Conservation (phyloP, 1,284 basidiomycete genomes). For the Ceratobasidium papillatum region DNA sequence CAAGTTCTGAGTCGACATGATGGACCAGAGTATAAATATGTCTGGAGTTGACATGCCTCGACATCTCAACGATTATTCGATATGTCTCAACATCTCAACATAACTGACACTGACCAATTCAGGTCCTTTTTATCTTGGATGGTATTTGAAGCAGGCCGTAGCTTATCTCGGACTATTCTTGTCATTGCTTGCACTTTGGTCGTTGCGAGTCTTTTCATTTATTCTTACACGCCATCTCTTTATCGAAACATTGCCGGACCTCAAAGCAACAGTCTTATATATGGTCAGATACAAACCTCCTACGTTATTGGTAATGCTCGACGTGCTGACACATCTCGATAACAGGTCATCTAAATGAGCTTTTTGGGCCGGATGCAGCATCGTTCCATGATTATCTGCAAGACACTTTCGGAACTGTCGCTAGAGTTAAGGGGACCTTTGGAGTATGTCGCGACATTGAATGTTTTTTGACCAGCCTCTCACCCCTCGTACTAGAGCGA, state of each 20-base stretch:
- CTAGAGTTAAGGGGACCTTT: constrained; percentile 1
- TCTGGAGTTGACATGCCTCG: neutral
- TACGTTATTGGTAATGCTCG: neutral
- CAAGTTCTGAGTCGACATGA: neutral
- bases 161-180: neutral
- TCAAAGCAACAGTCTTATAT: neutral
- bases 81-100: neutral
- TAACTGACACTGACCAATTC: neutral
- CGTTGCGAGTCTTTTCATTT: neutral
- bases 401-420: constrained; percentile 16
- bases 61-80: neutral
- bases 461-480: neutral
- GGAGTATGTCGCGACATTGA: neutral
- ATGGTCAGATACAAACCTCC: neutral
- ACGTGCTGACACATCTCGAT: neutral
- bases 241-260: constrained; percentile 23
- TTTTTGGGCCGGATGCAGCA: neutral
- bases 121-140: neutral
- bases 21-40: neutral
- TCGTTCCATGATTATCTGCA: constrained; percentile 19
- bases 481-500: neutral
- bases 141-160: neutral
- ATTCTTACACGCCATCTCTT: neutral
- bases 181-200: neutral
- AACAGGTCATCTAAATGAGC: neutral